These are phyloP conservation scores for Jimgerdemannia lactiflua DNA, from an alignment of 192 early-diverging fungal species.

Conservation along the genomic window DNA sequence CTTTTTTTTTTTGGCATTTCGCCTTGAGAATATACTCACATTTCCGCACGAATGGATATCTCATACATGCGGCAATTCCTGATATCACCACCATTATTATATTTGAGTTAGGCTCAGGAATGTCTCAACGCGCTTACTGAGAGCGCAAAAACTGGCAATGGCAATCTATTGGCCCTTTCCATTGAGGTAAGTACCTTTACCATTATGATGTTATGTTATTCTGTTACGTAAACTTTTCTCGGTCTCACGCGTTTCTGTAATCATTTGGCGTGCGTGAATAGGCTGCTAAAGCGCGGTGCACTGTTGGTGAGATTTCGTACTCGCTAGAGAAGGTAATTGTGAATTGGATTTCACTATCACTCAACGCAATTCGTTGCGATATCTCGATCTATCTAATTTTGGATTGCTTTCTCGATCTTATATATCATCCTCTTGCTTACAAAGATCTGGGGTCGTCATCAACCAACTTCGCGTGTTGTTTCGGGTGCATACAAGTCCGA, in stretches of 20 bases:
- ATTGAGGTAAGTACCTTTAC: constrained; percentile 48
- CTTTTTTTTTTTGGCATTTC: too few species aligned
- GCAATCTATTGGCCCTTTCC: constrained; percentile 73
- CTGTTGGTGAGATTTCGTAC: constrained; percentile 83
- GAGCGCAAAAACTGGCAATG: constrained; percentile 58
- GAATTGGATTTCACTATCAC: too few species aligned
- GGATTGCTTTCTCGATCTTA: too few species aligned
- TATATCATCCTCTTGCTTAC: neutral
- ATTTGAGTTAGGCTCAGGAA: constrained; percentile 34
- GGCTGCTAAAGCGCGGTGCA: constrained; percentile 75
- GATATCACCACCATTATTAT: neutral
- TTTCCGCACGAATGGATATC: too few species aligned
- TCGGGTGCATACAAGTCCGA: constrained; percentile 85
- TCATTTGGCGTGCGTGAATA: constrained; percentile 7
- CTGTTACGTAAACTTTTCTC: neutral
- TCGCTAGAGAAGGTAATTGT: constrained; percentile 60
- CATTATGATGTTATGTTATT: neutral
- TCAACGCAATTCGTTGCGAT: neutral
- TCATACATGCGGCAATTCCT: too few species aligned
- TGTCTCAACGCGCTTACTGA: constrained; percentile 65
- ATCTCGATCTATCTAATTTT: neutral
- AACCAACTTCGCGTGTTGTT: constrained; percentile 76
- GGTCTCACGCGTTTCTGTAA: neutral
- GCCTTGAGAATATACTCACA: too few species aligned
- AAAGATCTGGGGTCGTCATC: constrained; percentile 75